Evolutionary conservation across 257 asterid species (phyloP), one percentile per base, ranked within the genome.

Genomic region (Perilla frutescens): DNA sequence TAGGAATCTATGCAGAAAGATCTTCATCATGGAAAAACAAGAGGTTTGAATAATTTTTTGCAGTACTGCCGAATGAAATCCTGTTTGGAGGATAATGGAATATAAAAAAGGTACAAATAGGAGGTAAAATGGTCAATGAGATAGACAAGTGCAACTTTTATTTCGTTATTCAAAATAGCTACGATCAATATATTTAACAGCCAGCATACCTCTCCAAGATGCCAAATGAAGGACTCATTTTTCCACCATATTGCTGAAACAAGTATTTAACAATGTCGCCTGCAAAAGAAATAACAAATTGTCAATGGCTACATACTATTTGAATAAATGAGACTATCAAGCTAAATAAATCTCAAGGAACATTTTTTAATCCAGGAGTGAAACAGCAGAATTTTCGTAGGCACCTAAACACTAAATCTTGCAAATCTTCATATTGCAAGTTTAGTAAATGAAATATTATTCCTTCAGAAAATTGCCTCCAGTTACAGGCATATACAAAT

Each of bases 251-350:
- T 50, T 85, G 89, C 77, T 84, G 87, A 82, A 87, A 90, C 51
- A 90, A 82, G 80, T 87, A 90, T 72, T 77, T 87, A 26, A 90
- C 96, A 64, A 90, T 87, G 77, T 87, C 91, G 66, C 96, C 96
- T 90, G 66, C 66, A 29, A 64, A 73, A 66, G 43, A 68, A 69
- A 65, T 64, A 48, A 34, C 67, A 29, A 29, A 39, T n/a, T 5
- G 59, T 70, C 55, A 71, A 70, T 48, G 48, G 59, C 12, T 10
- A 47, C 54, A 32, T 20, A 34, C 10, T 40, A 32, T 45, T 54
- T 56, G 13, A 54, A 37, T 26, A 39, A 8, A 10, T 12, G 29
- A 10, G 4, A 65, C 61, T 29, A 34, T 9, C 64, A 59, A 60
- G 67, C 13, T 26, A 56, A 68, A 11, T 15, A 37, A 20, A 62